Evolutionary conservation across 352 stramenopile species (phyloP), one percentile per base, ranked within the genome.

Genomic region (Ophiocytium majus): DNA sequence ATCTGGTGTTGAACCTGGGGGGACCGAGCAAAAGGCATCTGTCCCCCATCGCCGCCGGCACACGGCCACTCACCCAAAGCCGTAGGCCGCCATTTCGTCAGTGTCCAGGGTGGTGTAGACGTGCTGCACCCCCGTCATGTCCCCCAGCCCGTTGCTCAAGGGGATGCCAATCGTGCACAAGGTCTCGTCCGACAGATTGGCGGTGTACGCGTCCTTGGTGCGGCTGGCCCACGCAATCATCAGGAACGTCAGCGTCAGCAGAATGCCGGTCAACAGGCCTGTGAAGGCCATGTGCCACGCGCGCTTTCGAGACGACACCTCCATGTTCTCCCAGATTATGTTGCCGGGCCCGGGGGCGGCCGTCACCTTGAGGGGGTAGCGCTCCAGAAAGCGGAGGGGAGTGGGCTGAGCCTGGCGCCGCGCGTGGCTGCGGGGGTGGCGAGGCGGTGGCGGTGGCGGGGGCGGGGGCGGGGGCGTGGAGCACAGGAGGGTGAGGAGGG

Each of bases 271-370:
- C 14, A 88, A 63, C 74, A 35, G 66, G 49, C 79, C 50, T 43
- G 84, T 88, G 14, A 88, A 5, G 50, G 79, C 75, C 76, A 85
- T 88, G 33, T 82, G 80, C 9, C 50, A 50, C 23, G n/a, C 37
- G 63, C 80, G 63, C 34, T 85, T 74, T 76, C 43, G 49, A 1
- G 66, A 1, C 0, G 71, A 76, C 10, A 83, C 36, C 81, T 88
- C 85, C 1, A 88, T 34, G 49, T 88, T 88, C 37, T 88, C 85
- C 85, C 85, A 88, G n/a, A 86, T 32, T 31, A 88, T 88, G 37
- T 88, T 88, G 17, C 82, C 85, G 5, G 85, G 78, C 63, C 82
- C 75, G 17, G 78, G 85, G 19, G 84, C 84, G 9, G 37, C 10
- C 5, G 19, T 28, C 1, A 81, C 75, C 14, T 17, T 31, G 14